These are phyloP conservation scores for Botrytis paeoniae DNA, from an alignment of 2,329 filamentous ascomycete genomes.

Conservation along the genomic window DNA sequence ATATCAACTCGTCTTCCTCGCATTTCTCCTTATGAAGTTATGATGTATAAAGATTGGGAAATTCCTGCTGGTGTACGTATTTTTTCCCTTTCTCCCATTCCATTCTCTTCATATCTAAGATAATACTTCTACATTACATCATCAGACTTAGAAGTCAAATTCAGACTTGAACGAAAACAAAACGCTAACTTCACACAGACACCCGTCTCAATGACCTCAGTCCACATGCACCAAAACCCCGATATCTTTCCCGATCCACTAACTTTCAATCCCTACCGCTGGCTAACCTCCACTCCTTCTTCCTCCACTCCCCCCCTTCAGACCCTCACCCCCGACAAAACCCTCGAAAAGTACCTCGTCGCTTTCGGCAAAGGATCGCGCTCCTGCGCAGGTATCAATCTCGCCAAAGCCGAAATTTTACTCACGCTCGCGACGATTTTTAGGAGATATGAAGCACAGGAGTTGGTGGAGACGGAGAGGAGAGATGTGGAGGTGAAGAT, in stretches of 20 bases:
- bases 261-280: slow-evolving; percentile 26
- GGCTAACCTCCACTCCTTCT: slow-evolving; percentile 21
- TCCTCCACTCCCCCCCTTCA: neutral
- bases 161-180: neutral
- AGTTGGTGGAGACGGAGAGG: slow-evolving; percentile 25
- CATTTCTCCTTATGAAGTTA: slow-evolving; percentile 17
- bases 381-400: slow-evolving; percentile 31
- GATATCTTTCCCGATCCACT: slow-evolving; percentile 25
- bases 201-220: slow-evolving; percentile 28
- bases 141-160: too few relatives aligned
- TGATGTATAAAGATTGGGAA: slow-evolving; percentile 22
- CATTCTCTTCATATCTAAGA: neutral
- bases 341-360: slow-evolving; percentile 27
- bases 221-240: slow-evolving; percentile 28
- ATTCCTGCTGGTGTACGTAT: slow-evolving; percentile 24
- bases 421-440: slow-evolving; percentile 26
- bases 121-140: neutral
- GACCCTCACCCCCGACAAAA: slow-evolving; percentile 21
- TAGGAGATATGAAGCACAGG: slow-evolving; percentile 22
- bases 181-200: slow-evolving; percentile 18
- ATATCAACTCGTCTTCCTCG: slow-evolving; percentile 23
- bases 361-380: slow-evolving; percentile 28
- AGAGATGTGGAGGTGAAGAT: slow-evolving; percentile 25
- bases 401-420: slow-evolving; percentile 30
- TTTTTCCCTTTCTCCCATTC: neutral